Evolutionary conservation across 495 filamentous ascomycete species (phyloP).

Genomic region (Penicillium goetzii): DNA sequence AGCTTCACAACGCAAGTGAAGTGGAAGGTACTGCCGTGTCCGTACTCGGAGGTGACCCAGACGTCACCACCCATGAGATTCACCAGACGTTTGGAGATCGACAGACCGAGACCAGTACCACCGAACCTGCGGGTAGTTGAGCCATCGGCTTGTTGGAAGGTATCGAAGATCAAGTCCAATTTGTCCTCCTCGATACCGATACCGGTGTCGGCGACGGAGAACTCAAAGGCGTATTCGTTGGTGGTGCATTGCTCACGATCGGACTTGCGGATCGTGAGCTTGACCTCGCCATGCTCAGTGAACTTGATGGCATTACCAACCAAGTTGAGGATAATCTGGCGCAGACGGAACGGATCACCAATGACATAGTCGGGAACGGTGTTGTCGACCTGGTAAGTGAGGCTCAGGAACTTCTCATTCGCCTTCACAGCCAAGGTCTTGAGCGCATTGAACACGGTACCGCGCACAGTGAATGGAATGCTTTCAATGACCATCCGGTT

Average conservation of each 20-base stretch:
- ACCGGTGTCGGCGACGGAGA: slow-evolving; percentile 94
- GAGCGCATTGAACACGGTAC: slow-evolving; percentile 95
- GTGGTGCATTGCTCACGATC: slow-evolving; percentile 66
- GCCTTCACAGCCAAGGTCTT: slow-evolving; percentile 96
- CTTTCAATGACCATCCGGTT: slow-evolving; percentile 99
- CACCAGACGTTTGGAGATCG: slow-evolving; percentile 93
- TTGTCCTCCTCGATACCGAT: slow-evolving; percentile 98
- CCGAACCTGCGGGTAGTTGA: slow-evolving; percentile 97
- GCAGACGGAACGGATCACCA: slow-evolving; percentile 93
- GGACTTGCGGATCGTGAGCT: slow-evolving; percentile 81
- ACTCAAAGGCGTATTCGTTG: slow-evolving; percentile 91
- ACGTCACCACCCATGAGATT: slow-evolving; percentile 97
- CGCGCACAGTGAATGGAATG: slow-evolving; percentile 93
- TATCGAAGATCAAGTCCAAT: slow-evolving; percentile 97
- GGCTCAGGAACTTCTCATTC: slow-evolving; percentile 93
- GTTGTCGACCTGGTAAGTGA: slow-evolving; percentile 93
- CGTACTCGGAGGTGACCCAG: slow-evolving; percentile 94
- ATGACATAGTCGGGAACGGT: slow-evolving; percentile 96
- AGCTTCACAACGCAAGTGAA: slow-evolving; percentile 95
- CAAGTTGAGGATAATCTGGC: slow-evolving; percentile 81
- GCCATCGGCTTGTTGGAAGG: slow-evolving; percentile 98
- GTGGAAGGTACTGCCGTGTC: slow-evolving; percentile 92
- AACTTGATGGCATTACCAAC: slow-evolving; percentile 79
- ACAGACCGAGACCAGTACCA: slow-evolving; percentile 92
- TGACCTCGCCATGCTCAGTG: slow-evolving; percentile 96